phyloP scores from a whole-genome alignment of 345 rosid species.

The Punica granatum region DNA sequence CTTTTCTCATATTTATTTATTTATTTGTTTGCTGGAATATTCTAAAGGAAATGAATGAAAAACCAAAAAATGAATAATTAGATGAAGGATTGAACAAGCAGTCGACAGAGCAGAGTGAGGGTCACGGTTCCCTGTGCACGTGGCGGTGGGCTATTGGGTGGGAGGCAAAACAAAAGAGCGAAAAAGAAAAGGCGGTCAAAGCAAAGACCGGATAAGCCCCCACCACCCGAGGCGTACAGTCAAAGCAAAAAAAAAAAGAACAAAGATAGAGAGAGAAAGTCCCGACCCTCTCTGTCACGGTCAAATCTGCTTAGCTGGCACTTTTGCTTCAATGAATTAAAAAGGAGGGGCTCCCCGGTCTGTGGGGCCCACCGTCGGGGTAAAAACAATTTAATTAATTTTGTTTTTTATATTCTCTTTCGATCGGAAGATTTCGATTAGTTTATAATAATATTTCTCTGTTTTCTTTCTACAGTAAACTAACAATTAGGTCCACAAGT shows the following conservation, averaged over 20 bases:
- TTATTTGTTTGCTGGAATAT: neutral
- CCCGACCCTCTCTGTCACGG: constrained; percentile 10
- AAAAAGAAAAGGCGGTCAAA: constrained; percentile 12
- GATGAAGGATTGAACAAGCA: neutral
- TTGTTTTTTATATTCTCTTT: neutral
- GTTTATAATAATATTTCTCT: neutral
- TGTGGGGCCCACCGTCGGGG: constrained; percentile 4
- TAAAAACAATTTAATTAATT: neutral
- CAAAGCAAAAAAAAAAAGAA: constrained; percentile 9
- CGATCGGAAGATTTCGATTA: neutral
- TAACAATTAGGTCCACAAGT: too few relatives aligned
- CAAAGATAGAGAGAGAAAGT: too few relatives aligned
- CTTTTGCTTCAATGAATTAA: constrained; percentile 3
- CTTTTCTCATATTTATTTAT: neutral
- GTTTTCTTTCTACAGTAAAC: neutral
- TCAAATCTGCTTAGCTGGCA: constrained; percentile 20
- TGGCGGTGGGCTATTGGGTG: constrained; percentile 2
- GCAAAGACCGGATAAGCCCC: constrained; percentile 18
- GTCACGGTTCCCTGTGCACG: constrained; percentile 8
- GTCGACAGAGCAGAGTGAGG: neutral
- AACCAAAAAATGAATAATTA: neutral
- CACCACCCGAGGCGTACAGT: constrained; percentile 16
- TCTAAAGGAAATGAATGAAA: neutral
- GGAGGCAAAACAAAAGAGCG: neutral
- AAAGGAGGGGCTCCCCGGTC: neutral